Evolutionary conservation across 371 early-diverging fungal species (phyloP), one percentile per base, ranked within the genome.

Genomic region (Apophysomyces elegans): DNA sequence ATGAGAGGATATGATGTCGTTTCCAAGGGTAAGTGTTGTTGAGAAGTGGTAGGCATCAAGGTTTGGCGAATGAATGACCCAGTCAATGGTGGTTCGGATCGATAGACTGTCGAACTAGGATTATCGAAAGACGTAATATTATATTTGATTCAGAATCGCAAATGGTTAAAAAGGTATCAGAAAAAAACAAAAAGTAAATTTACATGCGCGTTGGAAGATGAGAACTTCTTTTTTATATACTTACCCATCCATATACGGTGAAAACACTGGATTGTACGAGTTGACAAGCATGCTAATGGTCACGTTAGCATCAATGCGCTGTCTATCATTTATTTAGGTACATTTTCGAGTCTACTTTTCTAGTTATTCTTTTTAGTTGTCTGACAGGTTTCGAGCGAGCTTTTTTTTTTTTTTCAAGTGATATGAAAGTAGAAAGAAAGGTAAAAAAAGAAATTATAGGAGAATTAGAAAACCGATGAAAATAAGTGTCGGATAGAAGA

Each of bases 221-320:
- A 18, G 7, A 21, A 1, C 54, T 26, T 50, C 21, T 50, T 26
- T 26, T 26, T 26, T 26, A 26, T 50, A 50, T 50, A 21, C 54
- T 50, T 50, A 50, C 54, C 54, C n/a, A 50, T 50, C 54, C 21
- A 50, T 18, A 50, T 50, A 50, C 54, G 54, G 54, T 50, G 54
- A 21, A 21, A 18, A 50, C 54, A 26, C 54, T 50, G 54, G 54
- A 21, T 21, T 50, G 21, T 50, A 50, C 21, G 54, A 50, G 21
- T 50, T 50, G 54, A 50, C 54, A 21, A 50, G 54, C 54, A 50
- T 50, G 11, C 54, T 50, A 26, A 50, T 50, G 54, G 54, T 50
- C 54, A 50, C 54, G 54, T 50, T 50, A 50, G 54, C 54, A 50
- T 50, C 13, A 50, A 50, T 50, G 54, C 54, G 54, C n/a, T 50